Percentiles rank a stretch among this genome's conserved stretches.
These are phyloP conservation scores for Metschnikowia sp. DNA, from an alignment of 805 yeast genomes.

Conservation along the genomic window DNA sequence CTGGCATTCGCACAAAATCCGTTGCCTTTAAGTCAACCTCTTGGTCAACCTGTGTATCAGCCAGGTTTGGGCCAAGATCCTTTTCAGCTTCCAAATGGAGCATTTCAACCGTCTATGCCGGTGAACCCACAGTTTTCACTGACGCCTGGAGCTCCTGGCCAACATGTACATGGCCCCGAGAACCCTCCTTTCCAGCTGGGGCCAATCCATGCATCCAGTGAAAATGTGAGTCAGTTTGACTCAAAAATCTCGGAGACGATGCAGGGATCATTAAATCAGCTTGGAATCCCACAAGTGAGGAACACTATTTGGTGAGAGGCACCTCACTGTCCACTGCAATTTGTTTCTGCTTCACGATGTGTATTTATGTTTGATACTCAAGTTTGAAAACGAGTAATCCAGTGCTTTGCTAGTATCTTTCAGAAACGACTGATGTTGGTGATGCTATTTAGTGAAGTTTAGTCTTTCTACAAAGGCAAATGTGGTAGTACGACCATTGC, in stretches of 20 bases:
- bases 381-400: too few species aligned
- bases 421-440: too few species aligned
- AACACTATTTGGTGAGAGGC: conserved; percentile 9
- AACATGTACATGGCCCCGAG: background rate
- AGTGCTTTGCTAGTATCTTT: too few species aligned
- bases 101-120: conserved; percentile 1
- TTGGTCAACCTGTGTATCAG: conserved; percentile 2
- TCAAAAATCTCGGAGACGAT: conserved; percentile 8
- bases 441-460: too few species aligned
- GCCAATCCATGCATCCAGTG: conserved; percentile 3
- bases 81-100: conserved; percentile 1
- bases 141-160: background rate
- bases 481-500: too few species aligned
- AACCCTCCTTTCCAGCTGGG: conserved; percentile 3
- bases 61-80: conserved; percentile 3
- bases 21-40: conserved; percentile 2
- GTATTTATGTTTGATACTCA: background rate
- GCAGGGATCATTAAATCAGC: conserved; percentile 11
- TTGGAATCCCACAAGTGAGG: conserved; percentile 9
- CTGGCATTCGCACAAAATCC: conserved; percentile 2
- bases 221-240: conserved; percentile 3
- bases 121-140: conserved; percentile 1
- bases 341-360: too few species aligned
- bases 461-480: too few species aligned
- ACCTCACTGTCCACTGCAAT: background rate